Base-by-base conservation (phyloP, 768 basidiomycete genomes). In the Pulveroboletus sp. region DNA sequence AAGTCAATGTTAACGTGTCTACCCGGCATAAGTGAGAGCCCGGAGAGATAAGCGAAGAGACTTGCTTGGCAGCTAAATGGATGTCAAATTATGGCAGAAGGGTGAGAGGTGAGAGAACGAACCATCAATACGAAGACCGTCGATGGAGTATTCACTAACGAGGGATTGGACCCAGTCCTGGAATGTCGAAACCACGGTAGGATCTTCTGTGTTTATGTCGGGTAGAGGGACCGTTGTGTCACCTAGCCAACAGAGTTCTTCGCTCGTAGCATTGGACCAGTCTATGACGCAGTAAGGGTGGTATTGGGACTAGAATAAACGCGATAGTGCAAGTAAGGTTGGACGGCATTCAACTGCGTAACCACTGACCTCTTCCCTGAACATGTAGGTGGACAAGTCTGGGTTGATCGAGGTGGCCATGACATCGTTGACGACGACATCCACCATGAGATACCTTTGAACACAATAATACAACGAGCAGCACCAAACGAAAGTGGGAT, bases 111-210 rank as follows among this genome's bases (percentile, higher is more conserved):
- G 37, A 39, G 28, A 27, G 11, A 6, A 51, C 73, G 51, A 41
- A 71, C 75, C 88, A 63, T 93, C 91, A 63, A 93, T 86, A 43
- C 91, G 83, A 50, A 94, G 78, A n/a, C 90, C 88, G 64, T 93
- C 91, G 52, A 94, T 83, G 27, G 70, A 70, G 64, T 86, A 92
- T 53, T 83, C 81, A 48, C 78, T 54, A 28, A 93, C 85, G 15
- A 93, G 72, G 30, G 76, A 66, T 35, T 71, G 65, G 57, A 93
- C 81, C 91, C 89, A 93, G 7, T 69, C 61, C 26, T 80, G 77
- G 66, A 85, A 92, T 32, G 72, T 73, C 9, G 75, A 70, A 30
- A 80, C 73, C 37, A 93, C 88, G 30, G 69, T 69, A 7, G 79
- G 69, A 54, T 88, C 79, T 58, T 79, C 75, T 11, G 89, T 93